These are phyloP conservation scores for Bolboschoenoplectus hybrid DNA, from an alignment of 202 grass and related monocot species.

Conservation along the genomic window DNA sequence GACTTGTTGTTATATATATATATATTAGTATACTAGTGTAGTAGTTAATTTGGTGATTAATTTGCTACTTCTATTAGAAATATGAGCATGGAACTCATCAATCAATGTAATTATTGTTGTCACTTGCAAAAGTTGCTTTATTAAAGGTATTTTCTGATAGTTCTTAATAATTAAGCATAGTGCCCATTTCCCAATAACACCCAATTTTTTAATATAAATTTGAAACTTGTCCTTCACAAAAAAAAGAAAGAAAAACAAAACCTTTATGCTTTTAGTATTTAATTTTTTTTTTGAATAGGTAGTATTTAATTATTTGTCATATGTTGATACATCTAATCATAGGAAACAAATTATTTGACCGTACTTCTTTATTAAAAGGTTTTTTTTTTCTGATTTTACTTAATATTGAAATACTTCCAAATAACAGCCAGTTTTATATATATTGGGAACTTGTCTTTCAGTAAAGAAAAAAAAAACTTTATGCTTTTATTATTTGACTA, in stretches of 20 bases:
- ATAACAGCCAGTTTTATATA: too few species aligned
- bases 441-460: neutral
- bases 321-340: neutral
- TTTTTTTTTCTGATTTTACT: too few species aligned
- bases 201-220: neutral
- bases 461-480: neutral
- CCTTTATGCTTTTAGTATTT: neutral
- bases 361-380: too few species aligned
- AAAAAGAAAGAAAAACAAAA: neutral
- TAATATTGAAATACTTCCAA: too few species aligned
- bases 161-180: neutral
- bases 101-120: constrained; percentile 28
- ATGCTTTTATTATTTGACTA: neutral
- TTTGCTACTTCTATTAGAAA: neutral
- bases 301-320: neutral
- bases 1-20: neutral
- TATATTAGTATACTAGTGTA: neutral
- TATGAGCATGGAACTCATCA: constrained; percentile 12
- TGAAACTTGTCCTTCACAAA: constrained; percentile 2
- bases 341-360: neutral
- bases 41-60: neutral
- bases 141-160: neutral
- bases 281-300: too few species aligned
- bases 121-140: constrained; percentile 18
- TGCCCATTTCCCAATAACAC: neutral